Evolutionary conservation across 106 monocot genomes (phyloP).

Genomic region (Hemerocallis citrina): DNA sequence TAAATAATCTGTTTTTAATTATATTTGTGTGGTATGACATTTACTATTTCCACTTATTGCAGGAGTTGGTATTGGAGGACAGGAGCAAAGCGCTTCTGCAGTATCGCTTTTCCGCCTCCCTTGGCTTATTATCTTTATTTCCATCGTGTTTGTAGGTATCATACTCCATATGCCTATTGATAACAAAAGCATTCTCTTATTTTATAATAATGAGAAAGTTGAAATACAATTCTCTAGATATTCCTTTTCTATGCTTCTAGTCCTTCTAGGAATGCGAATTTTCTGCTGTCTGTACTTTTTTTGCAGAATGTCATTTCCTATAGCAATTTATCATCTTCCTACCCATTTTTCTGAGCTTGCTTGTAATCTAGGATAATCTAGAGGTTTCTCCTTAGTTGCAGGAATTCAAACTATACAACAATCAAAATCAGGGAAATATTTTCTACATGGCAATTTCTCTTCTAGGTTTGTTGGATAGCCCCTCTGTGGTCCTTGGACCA

Average conservation of each 20-base stretch:
- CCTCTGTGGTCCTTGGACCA: neutral
- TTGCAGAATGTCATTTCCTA: neutral
- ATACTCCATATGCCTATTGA: constrained; percentile 12
- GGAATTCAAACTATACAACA: neutral
- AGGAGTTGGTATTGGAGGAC: constrained; percentile 85
- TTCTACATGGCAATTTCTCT: too few species aligned
- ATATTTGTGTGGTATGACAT: neutral
- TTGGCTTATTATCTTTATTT: constrained; percentile 50
- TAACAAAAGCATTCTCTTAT: neutral
- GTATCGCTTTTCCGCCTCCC: constrained; percentile 57
- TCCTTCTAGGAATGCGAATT: too few species aligned
- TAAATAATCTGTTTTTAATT: neutral
- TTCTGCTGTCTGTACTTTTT: too few species aligned
- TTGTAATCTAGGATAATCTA: neutral
- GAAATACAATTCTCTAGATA: too few species aligned
- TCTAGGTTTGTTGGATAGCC: too few species aligned
- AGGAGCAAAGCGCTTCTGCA: constrained; percentile 49
- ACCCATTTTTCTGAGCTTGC: neutral
- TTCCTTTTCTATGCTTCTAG: too few species aligned
- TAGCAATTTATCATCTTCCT: neutral
- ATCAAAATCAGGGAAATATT: too few species aligned
- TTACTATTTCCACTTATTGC: constrained; percentile 9
- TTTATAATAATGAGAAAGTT: neutral
- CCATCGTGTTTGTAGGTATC: constrained; percentile 93
- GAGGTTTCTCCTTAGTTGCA: neutral